Conservation (phyloP, 495 filamentous ascomycete species). For the Terfezia claveryi region DNA sequence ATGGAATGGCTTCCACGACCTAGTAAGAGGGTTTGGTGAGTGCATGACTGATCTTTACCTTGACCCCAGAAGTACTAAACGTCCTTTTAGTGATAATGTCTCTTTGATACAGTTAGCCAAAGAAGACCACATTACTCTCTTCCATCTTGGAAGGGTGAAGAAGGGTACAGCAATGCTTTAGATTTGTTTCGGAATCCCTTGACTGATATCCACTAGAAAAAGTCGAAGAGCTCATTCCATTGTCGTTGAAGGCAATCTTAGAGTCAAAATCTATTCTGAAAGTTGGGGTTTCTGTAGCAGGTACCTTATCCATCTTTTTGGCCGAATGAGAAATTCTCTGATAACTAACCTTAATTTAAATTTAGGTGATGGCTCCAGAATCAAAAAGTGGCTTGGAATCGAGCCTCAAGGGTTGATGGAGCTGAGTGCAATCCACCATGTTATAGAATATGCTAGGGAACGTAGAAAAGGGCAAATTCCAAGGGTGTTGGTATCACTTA, state of each 20-base stretch:
- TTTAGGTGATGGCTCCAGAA: slow-evolving; percentile 50
- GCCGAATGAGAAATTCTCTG: background rate
- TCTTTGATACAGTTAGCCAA: slow-evolving; percentile 65
- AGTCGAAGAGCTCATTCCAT: slow-evolving; percentile 37
- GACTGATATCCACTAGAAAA: slow-evolving; percentile 27
- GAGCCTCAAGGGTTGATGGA: slow-evolving; percentile 47
- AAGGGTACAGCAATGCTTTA: background rate
- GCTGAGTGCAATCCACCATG: slow-evolving; percentile 54
- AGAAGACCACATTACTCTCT: slow-evolving; percentile 54
- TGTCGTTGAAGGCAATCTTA: slow-evolving; percentile 45
- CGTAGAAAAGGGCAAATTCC: slow-evolving; percentile 23
- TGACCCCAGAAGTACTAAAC: too few relatives aligned
- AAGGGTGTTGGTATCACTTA: slow-evolving; percentile 35
- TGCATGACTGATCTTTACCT: background rate
- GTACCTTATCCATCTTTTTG: background rate
- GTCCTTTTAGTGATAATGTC: slow-evolving; percentile 35
- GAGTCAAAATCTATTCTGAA: slow-evolving; percentile 50
- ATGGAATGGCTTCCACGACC: slow-evolving; percentile 47
- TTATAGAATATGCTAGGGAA: slow-evolving; percentile 36
- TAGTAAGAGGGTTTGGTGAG: background rate
- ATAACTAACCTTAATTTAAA: slow-evolving; percentile 18
- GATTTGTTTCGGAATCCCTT: background rate
- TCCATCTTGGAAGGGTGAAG: slow-evolving; percentile 39
- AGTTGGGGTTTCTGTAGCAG: slow-evolving; percentile 36
- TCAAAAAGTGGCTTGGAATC: slow-evolving; percentile 43